These are phyloP conservation scores for Zizania palustris DNA, from an alignment of 202 grass and related monocot species.

Conservation along the genomic window DNA sequence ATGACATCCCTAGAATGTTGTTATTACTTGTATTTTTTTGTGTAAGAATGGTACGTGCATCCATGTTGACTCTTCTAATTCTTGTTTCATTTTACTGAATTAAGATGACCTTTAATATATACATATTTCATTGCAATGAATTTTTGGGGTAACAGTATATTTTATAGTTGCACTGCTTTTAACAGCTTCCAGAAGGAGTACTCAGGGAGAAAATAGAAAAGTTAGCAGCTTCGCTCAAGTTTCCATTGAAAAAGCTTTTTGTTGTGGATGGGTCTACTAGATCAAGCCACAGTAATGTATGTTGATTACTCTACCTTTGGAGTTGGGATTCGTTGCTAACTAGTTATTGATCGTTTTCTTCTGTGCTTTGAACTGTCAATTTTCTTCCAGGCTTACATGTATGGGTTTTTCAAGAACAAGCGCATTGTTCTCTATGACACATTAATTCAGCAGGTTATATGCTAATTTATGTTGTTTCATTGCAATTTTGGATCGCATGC, in stretches of 20 bases:
- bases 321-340: conserved; percentile 10
- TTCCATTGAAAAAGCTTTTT: conserved; percentile 98
- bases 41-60: conserved; percentile 8
- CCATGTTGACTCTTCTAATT: conserved; percentile 15
- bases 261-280: conserved; percentile 97
- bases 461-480: conserved; percentile 14
- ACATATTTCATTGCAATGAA: background rate
- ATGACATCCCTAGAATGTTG: conserved; percentile 14
- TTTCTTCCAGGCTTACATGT: conserved; percentile 92
- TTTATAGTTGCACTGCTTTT: conserved; percentile 36
- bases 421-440: conserved; percentile 99
- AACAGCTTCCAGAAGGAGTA: conserved; percentile 93
- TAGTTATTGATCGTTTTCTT: conserved; percentile 4
- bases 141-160: conserved; percentile 20
- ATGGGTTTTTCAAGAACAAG: conserved; percentile 99
- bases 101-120: background rate
- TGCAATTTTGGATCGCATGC: conserved; percentile 21
- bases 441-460: conserved; percentile 92
- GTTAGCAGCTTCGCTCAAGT: conserved; percentile 88
- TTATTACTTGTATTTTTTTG: conserved; percentile 35
- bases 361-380: conserved; percentile 36
- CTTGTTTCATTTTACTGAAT: background rate
- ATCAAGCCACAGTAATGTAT: conserved; percentile 99
- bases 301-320: background rate
- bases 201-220: conserved; percentile 99